phyloP scores from a whole-genome alignment of 2,329 filamentous ascomycete species.

The Pseudocercospora fuligena region DNA sequence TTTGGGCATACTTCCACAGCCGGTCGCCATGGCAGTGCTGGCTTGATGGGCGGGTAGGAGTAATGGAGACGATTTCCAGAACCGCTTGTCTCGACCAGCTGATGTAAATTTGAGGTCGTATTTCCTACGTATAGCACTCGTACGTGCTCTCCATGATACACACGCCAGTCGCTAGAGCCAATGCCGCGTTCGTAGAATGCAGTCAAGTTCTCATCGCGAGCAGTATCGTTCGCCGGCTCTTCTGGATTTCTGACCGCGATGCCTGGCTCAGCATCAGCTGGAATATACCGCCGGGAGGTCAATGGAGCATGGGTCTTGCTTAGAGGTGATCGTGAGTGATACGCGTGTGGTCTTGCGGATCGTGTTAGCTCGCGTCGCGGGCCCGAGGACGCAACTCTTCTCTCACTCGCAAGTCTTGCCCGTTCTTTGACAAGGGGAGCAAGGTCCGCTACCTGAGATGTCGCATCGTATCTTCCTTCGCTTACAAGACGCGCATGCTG shows the following conservation, averaged over 20 bases:
- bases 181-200: conserved; percentile 22
- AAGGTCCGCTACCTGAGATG: conserved; percentile 9
- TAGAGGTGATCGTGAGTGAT: neutral
- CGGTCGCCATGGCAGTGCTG: conserved; percentile 17
- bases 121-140: conserved; percentile 20
- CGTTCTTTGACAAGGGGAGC: conserved; percentile 12
- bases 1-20: neutral
- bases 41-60: conserved; percentile 21
- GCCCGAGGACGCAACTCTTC: neutral
- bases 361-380: neutral
- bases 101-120: conserved; percentile 15
- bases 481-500: conserved; percentile 19
- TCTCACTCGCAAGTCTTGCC: conserved; percentile 11
- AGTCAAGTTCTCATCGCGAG: conserved; percentile 17
- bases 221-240: neutral
- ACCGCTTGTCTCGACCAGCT: conserved; percentile 14
- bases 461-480: conserved; percentile 21
- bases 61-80: conserved; percentile 13
- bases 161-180: conserved; percentile 10
- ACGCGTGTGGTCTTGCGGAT: neutral
- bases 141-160: conserved; percentile 16
- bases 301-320: neutral
- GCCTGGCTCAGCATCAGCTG: neutral
- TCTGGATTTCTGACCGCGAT: neutral
- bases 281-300: neutral